Evolutionary conservation across 2,329 filamentous ascomycete genomes (phyloP), one percentile per base, ranked within the genome.

Genomic region (Pseudopyricularia javanii): DNA sequence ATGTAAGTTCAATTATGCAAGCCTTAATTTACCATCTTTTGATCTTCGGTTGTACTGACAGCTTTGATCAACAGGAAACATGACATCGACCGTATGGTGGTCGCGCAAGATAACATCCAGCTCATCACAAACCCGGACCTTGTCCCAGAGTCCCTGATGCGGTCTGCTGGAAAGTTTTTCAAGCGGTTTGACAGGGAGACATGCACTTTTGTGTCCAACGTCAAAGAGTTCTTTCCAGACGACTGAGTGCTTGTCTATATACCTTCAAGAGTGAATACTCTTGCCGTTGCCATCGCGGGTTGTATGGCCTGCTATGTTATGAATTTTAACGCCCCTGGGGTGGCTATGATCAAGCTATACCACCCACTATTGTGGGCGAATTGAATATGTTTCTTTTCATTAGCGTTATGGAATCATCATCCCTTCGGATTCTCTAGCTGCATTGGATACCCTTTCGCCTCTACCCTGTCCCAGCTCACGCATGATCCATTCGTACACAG

Each of bases 401-500:
- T 24, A 24, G 20, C 11, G 17, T 45, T 14, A 45, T 20, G 20
- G 14, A 26, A 11, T 45, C 7, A 45, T 45, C 11, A 45, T 45
- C 24, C 20, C 40, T 12, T 45, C 22, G 14, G 8, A 9, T 12
- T 45, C 40, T 45, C 22, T 45, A 22, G 17, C 11, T 5, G 22
- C 24, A 8, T 20, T 26, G 14, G 40, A 45, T 14, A 45, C 51
- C 20, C 51, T 48, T 37, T 54, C 57, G 48, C 54, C 58, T 48
- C 62, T 59, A 6, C 65, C 66, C 50, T 68, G 63, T 3, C 70
- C 71, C 22, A 83, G 62, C 61, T 79, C 73, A 26, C 66, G 63
- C 86, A 95, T 91, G 61, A 88, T 79, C 82, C 86, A 89, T 69
- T 96, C 91, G 64, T 96, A 96, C 6, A 88, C 80, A 24, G 86